Conservation (phyloP, 1,139 yeast species). For the Taphrina pruni region DNA sequence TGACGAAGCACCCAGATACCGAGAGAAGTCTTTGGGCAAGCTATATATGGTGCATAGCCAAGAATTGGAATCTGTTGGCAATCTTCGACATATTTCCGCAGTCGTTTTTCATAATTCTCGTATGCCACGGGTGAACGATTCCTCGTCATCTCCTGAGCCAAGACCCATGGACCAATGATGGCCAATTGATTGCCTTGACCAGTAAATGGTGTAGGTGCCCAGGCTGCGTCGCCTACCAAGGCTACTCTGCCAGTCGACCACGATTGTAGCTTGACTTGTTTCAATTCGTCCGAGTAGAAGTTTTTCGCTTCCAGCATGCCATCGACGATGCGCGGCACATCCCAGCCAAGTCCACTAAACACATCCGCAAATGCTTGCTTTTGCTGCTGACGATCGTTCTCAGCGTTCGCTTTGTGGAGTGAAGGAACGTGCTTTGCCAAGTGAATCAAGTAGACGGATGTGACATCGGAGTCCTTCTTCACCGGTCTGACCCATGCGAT, state of each 20-base stretch:
- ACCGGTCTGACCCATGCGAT: constrained; percentile 4
- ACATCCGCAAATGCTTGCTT: constrained; percentile 13
- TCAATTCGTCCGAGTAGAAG: constrained; percentile 13
- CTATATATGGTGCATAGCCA: constrained; percentile 13
- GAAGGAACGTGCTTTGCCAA: background rate
- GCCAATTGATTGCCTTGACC: constrained; percentile 20
- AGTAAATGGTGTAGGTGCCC: constrained; percentile 8
- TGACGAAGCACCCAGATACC: constrained; percentile 6
- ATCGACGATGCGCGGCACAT: background rate
- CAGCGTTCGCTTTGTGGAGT: background rate
- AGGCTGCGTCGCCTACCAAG: constrained; percentile 16
- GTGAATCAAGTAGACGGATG: constrained; percentile 5
- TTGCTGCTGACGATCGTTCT: constrained; percentile 3
- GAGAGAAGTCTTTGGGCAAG: constrained; percentile 11
- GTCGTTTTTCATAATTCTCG: background rate
- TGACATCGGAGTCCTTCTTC: background rate
- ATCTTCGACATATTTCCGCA: constrained; percentile 4
- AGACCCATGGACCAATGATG: background rate
- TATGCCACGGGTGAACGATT: constrained; percentile 1
- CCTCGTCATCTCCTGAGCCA: constrained; percentile 4
- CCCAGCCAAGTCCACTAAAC: constrained; percentile 6
- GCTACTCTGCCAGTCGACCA: constrained; percentile 4
- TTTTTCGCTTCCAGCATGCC: constrained; percentile 11
- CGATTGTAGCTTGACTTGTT: constrained; percentile 4
- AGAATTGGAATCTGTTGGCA: background rate